A percentile compares a stretch with the other conserved stretches of the same genome.
These are phyloP conservation scores for Phytophthora cryptogea DNA, from an alignment of 352 stramenopile genomes.

Conservation along the genomic window DNA sequence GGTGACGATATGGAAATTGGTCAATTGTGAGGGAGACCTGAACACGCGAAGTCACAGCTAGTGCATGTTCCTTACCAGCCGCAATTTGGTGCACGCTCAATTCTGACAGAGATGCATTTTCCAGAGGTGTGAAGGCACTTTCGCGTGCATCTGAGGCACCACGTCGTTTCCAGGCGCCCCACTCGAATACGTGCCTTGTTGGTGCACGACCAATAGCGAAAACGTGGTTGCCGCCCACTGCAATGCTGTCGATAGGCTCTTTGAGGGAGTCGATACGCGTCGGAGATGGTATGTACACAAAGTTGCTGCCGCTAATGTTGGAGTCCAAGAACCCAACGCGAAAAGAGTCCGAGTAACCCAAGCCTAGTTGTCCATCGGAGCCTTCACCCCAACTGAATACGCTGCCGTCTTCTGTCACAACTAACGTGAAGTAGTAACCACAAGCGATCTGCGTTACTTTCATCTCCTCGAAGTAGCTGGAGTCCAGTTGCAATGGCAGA, in stretches of 20 bases:
- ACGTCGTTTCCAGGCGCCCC: slow-evolving; percentile 66
- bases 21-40: slow-evolving; percentile 53
- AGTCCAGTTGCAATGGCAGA: slow-evolving; percentile 70
- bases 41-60: slow-evolving; percentile 54
- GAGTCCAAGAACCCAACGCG: slow-evolving; percentile 70
- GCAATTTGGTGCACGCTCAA: slow-evolving; percentile 56
- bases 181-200: slow-evolving; percentile 60
- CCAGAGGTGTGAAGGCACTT: slow-evolving; percentile 50
- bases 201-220: slow-evolving; percentile 51
- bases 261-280: slow-evolving; percentile 61
- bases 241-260: slow-evolving; percentile 55
- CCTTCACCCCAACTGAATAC: slow-evolving; percentile 79
- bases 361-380: slow-evolving; percentile 70
- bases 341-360: slow-evolving; percentile 69
- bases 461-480: slow-evolving; percentile 78
- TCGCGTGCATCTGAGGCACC: slow-evolving; percentile 51
- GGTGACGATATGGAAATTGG: slow-evolving; percentile 33
- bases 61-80: slow-evolving; percentile 60
- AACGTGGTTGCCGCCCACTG: slow-evolving; percentile 71
- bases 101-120: slow-evolving; percentile 49
- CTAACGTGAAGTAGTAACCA: slow-evolving; percentile 75
- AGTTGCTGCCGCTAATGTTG: slow-evolving; percentile 73
- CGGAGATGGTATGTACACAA: slow-evolving; percentile 74
- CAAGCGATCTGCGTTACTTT: slow-evolving; percentile 70
- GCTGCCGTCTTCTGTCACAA: slow-evolving; percentile 69